Base-by-base conservation (phyloP, 176 grass and related monocot species). In the Zoysia japonica region DNA sequence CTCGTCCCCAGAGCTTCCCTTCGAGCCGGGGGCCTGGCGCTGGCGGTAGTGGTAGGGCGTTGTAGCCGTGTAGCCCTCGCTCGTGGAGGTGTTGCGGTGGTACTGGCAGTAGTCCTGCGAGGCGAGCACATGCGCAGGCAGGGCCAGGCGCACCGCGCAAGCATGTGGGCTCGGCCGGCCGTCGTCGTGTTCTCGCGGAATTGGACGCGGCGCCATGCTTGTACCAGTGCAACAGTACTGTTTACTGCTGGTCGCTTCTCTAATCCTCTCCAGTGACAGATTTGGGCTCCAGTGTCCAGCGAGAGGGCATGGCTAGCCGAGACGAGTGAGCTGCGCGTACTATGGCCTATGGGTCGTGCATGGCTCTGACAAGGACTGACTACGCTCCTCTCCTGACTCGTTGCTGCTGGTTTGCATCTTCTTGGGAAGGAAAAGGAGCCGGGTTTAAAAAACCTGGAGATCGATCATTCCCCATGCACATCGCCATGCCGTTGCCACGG, bases 371-470 rank as follows among this genome's bases (percentile, higher is more conserved):
- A 77, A 62, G 35, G 43, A 72, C 82, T 82, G 87, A 76, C 82
- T 89, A 72, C 70, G 77, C 0, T 28, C 28, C 28, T 28, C 28
- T 28, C 78, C 78, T 81, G 72, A 66, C 72, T 57, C 61, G 64
- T 78, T 85, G 43, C 87, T 82, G 82, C 82, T 85, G 87, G 71
- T 89, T 89, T 82, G 82, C 14, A 67, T 72, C 78, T 17, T 77
- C 51, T 85, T 47, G 82, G 87, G 87, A 89, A 89, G 82, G 67
- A 7, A 89, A 89, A 6, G 72, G 49, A 5, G 11, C 17, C 72
- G 57, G 48, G 47, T 56, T 28, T 28, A 70, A 77, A 84, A 77
- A 70, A 37, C 65, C 64, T 28, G 48, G 82, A 78, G 72, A 82
- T 83, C 43, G 81, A 61, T 77, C 67, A 19, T 82, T 89, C 78